Evolutionary conservation across 768 basidiomycete species (phyloP).

Genomic region (Lactifluus echinatus): DNA sequence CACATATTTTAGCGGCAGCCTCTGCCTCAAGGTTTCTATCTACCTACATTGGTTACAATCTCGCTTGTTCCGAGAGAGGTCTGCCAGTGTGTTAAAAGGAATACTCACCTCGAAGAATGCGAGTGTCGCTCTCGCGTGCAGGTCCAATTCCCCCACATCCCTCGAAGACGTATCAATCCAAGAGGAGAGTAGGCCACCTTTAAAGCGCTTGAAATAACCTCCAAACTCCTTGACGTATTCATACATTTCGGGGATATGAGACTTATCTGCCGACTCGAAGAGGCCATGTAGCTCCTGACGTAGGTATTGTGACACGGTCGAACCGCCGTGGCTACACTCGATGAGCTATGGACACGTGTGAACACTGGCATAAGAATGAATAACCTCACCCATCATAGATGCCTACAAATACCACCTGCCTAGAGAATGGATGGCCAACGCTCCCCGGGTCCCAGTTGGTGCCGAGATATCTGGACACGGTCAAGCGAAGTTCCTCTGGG

Average conservation of each 20-base stretch:
- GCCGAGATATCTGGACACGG: conserved; percentile 50
- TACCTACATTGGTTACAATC: conserved; percentile 36
- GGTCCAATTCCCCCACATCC: conserved; percentile 38
- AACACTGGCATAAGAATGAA: no score
- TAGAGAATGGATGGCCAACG: conserved; percentile 46
- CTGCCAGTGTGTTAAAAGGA: not conserved
- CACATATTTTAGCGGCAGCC: conserved; percentile 62
- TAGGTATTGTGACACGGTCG: conserved; percentile 80
- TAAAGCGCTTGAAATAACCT: conserved; percentile 87
- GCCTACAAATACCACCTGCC: conserved; percentile 79
- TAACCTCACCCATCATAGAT: conserved; percentile 79
- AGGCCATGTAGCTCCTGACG: conserved; percentile 79
- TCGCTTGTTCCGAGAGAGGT: not conserved
- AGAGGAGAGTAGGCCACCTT: conserved; percentile 66
- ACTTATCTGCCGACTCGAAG: conserved; percentile 70
- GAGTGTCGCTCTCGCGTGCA: conserved; percentile 79
- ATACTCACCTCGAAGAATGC: conserved; percentile 74
- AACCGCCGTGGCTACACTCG: conserved; percentile 75
- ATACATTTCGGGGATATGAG: conserved; percentile 64
- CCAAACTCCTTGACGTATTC: conserved; percentile 71
- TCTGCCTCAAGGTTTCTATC: conserved; percentile 68
- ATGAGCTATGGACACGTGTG: not conserved
- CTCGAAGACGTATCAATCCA: conserved; percentile 38
- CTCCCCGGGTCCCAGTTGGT: conserved; percentile 65
- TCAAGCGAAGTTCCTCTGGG: conserved; percentile 61